These are phyloP conservation scores for Halenospora varia DNA, from an alignment of 495 filamentous ascomycete genomes.

Conservation along the genomic window DNA sequence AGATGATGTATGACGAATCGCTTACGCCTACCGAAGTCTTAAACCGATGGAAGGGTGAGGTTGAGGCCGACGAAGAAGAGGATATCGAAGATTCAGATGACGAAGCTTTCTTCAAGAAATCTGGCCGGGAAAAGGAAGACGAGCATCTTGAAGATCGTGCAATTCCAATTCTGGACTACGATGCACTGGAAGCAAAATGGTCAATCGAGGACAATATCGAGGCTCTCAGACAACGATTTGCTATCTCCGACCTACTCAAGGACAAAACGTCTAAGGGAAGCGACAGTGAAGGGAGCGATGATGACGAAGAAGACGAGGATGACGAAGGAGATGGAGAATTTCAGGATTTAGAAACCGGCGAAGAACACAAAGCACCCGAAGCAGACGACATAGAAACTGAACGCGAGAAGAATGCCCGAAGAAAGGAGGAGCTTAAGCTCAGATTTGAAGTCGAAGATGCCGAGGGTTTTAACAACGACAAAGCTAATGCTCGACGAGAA, in stretches of 20 bases:
- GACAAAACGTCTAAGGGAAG: conserved; percentile 46
- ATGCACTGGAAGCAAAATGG: conserved; percentile 81
- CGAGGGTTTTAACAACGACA: conserved; percentile 86
- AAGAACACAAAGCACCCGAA: conserved; percentile 29
- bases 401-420: conserved; percentile 81
- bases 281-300: conserved; percentile 43
- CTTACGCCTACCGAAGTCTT: conserved; percentile 73
- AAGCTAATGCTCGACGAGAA: conserved; percentile 61
- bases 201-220: conserved; percentile 72
- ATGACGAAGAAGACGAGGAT: conserved; percentile 38
- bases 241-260: conserved; percentile 56
- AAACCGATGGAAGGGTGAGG: conserved; percentile 71
- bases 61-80: conserved; percentile 39
- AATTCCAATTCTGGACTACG: conserved; percentile 77
- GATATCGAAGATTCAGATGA: conserved; percentile 62
- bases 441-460: conserved; percentile 96
- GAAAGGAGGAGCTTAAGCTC: conserved; percentile 90
- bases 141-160: conserved; percentile 65
- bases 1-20: conserved; percentile 83
- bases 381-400: conserved; percentile 64
- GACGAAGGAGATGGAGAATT: conserved; percentile 85
- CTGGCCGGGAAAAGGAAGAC: conserved; percentile 58
- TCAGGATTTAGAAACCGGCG: conserved; percentile 82
- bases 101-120: conserved; percentile 80
- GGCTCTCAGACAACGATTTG: conserved; percentile 66